Evolutionary conservation across 345 rosid species (phyloP), one percentile per base, ranked within the genome.

Genomic region (Ricinus communis): DNA sequence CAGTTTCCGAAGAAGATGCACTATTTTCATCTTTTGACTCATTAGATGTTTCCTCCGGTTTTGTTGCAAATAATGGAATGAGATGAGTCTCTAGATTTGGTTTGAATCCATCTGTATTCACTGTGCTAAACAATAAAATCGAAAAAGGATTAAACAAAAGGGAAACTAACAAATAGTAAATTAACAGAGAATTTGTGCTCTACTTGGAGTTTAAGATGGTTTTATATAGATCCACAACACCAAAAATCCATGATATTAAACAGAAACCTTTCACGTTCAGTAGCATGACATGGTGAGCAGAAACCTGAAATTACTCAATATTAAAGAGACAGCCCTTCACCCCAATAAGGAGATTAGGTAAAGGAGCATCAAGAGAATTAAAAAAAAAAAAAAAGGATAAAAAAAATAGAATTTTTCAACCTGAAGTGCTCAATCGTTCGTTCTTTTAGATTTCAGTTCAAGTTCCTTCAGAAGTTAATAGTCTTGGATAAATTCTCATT

Each of bases 21-120:
- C 61, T 66, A 27, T 58, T 78, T 78, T 85, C 84, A 62, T 85
- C 91, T 82, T 85, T 85, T 0, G 82, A 77, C 27, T 85, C 91
- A n/a, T 11, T 30, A 27, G 82, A 66, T 51, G 70, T 62, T 69
- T 88, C 91, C 73, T 86, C 88, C 8, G 84, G 77, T 81, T 90
- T 88, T 25, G 76, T 84, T 47, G 93, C 91, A 51, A 91, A 92
- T 54, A 93, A 70, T 2, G 96, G 96, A 77, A 88, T 78, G 59
- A 93, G 95, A 28, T 91, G 95, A 24, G 90, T 91, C 79, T 91
- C 98, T 65, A 91, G 84, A 78, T 91, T 94, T 31, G 97, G 98
- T 77, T 91, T 91, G 76, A 94, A 91, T 33, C 98, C 98, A 77
- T 91, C 96, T 68, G 84, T 83, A 71, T 91, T 94, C 73, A 91